Evolutionary conservation across 2,329 filamentous ascomycete species (phyloP).

Genomic region (Curvularia sp.): DNA sequence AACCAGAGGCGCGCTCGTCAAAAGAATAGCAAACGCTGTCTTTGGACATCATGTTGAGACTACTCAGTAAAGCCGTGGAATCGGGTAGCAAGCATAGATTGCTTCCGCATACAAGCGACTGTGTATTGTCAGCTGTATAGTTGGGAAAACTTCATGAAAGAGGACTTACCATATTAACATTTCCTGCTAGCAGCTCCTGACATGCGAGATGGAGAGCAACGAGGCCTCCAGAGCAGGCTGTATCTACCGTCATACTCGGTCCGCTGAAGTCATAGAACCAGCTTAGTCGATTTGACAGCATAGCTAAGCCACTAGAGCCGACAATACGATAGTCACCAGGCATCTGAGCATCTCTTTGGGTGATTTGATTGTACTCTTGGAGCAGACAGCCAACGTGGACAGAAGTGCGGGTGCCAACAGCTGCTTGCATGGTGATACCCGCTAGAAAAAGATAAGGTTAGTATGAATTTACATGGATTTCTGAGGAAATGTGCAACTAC

Average conservation of each 20-base stretch:
- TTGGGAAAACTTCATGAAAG: background rate
- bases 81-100: constrained; percentile 25
- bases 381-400: constrained; percentile 27
- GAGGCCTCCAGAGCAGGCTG: constrained; percentile 37
- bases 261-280: constrained; percentile 39
- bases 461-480: background rate
- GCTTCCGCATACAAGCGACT: constrained; percentile 24
- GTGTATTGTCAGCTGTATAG: background rate
- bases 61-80: constrained; percentile 16
- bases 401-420: constrained; percentile 27
- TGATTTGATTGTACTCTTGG: constrained; percentile 23
- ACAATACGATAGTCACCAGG: constrained; percentile 19
- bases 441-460: constrained; percentile 7
- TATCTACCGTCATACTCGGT: constrained; percentile 35
- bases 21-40: constrained; percentile 42
- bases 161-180: constrained; percentile 19
- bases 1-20: constrained; percentile 66
- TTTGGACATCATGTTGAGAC: constrained; percentile 36
- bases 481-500: background rate
- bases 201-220: constrained; percentile 34
- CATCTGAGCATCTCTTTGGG: constrained; percentile 18
- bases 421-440: constrained; percentile 23
- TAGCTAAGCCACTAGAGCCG: constrained; percentile 17
- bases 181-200: constrained; percentile 20
- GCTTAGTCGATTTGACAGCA: constrained; percentile 29